Base-by-base conservation (phyloP, 106 monocot species). In the Dendrobium catenatum region DNA sequence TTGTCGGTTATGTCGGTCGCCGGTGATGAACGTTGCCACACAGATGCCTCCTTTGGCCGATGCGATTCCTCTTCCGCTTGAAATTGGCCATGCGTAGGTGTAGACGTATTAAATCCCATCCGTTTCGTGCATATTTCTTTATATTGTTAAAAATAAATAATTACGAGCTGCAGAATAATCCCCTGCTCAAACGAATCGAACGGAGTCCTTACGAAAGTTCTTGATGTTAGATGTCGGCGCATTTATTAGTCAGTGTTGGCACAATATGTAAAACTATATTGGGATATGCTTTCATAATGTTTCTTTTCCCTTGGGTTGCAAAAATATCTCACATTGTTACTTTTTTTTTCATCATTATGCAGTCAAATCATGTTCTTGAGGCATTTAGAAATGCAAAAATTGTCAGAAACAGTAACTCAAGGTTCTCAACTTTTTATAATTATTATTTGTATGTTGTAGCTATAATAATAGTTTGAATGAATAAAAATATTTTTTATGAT, bases 351-450 rank as follows among this genome's bases (percentile, higher is more conserved):
- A 46, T 73, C 79, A 9, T 17, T 83, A 15, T 81, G 20, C 91
- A 96, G 96, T 96, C 94, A 20, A 96, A 96, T 90, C 96, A 94
- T 79, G 93, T 96, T 73, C 94, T 96, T 61, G 96, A 96, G 77
- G 96, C 96, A 83, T 96, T 96, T 89, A 94, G 96, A 24, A 96
- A 96, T 89, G 93, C 96, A 80, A 96, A 92, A 82, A 96, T 94
- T 70, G 92, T 96, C 24, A 87, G 94, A 83, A 96, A 96, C 82
- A 93, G 94, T 82, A 96, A 96, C 42, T 96, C 96, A 42, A 96
- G 96, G 96, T 96, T 42, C 1, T 9, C 6, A 47, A 26, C 1
- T 5, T 76, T 47, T n/a, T 4, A 46, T 49, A 24, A 20, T 73
- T 10, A 49, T 76, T 76, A 3, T 19, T 61, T 46, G 43, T 79